These are phyloP conservation scores for Corynascus novoguineensis DNA, from an alignment of 495 filamentous ascomycete genomes.

Conservation along the genomic window DNA sequence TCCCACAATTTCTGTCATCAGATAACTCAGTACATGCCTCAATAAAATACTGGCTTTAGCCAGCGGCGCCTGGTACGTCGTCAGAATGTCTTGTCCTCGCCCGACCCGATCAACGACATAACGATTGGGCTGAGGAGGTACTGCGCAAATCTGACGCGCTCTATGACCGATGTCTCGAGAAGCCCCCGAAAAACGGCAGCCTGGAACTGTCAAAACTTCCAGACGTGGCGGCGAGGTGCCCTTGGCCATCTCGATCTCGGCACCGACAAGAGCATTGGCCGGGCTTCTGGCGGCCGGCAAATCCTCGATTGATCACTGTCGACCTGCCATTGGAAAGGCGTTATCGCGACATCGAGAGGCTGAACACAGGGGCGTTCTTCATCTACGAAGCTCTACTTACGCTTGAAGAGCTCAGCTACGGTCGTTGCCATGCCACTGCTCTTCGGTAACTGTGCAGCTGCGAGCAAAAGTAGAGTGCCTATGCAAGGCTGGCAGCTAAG, in stretches of 20 bases:
- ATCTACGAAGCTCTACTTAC: too few relatives aligned
- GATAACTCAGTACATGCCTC: slow-evolving; percentile 54
- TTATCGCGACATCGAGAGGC: too few relatives aligned
- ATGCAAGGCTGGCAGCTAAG: too few relatives aligned
- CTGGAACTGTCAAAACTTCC: slow-evolving; percentile 22
- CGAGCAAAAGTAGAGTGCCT: too few relatives aligned
- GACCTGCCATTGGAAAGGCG: too few relatives aligned
- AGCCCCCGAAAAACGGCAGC: slow-evolving; percentile 41
- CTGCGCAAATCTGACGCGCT: slow-evolving; percentile 44
- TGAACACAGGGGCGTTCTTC: too few relatives aligned
- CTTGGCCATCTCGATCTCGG: slow-evolving; percentile 47
- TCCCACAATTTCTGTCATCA: slow-evolving; percentile 44
- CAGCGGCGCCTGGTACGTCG: slow-evolving; percentile 75
- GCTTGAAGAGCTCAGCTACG: too few relatives aligned
- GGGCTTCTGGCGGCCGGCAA: slow-evolving; percentile 26
- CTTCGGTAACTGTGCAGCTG: too few relatives aligned
- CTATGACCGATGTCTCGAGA: slow-evolving; percentile 29
- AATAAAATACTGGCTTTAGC: slow-evolving; percentile 68
- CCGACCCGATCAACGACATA: slow-evolving; percentile 64
- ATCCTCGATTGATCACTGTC: slow-evolving; percentile 35
- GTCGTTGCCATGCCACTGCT: too few relatives aligned
- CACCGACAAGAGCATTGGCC: slow-evolving; percentile 23
- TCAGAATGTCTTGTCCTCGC: slow-evolving; percentile 57
- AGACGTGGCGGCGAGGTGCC: slow-evolving; percentile 14
- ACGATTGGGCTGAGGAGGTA: slow-evolving; percentile 77